A percentile compares a stretch with the other conserved stretches of the same genome.
Conservation (phyloP, 2,329 filamentous ascomycete species). For the Elsinoe perseae region DNA sequence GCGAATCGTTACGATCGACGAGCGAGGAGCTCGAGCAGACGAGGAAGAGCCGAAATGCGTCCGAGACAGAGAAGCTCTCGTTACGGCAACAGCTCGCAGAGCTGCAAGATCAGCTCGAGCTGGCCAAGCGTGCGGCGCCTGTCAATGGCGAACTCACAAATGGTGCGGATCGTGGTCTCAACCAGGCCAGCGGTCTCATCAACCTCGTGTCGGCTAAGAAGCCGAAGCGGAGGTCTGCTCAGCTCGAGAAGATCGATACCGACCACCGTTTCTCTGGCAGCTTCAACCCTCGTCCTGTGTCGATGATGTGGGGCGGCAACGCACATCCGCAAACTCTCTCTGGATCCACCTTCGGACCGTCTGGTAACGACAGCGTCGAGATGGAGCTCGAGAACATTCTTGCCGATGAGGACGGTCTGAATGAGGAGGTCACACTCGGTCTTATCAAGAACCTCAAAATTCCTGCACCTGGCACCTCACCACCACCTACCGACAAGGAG, state of each 20-base stretch:
- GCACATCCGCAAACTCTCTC: conserved; percentile 64
- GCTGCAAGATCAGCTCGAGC: conserved; percentile 83
- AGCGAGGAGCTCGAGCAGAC: conserved; percentile 74
- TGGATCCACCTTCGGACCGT: conserved; percentile 69
- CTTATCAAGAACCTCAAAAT: conserved; percentile 96
- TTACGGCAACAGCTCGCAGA: conserved; percentile 83
- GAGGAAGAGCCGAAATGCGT: conserved; percentile 63
- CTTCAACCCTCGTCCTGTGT: conserved; percentile 91
- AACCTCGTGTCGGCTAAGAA: conserved; percentile 97
- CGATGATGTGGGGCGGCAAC: conserved; percentile 74
- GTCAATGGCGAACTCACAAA: conserved; percentile 62
- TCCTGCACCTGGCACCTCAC: conserved; percentile 74
- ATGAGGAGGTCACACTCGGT: conserved; percentile 94
- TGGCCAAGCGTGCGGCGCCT: conserved; percentile 70
- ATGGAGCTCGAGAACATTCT: conserved; percentile 88
- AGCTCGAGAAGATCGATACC: conserved; percentile 72
- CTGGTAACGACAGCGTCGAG: conserved; percentile 82
- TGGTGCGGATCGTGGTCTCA: conserved; percentile 44
- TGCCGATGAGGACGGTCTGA: conserved; percentile 89
- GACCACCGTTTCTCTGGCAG: conserved; percentile 78
- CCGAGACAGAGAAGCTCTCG: conserved; percentile 77
- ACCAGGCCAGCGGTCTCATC: conserved; percentile 70
- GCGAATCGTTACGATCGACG: conserved; percentile 71
- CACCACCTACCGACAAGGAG: conserved; percentile 93
- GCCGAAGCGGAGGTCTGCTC: conserved; percentile 87